A percentile compares a stretch with the other conserved stretches of the same genome.
phyloP scores from a whole-genome alignment of 768 basidiomycete species.

The Trichaptum fuscoviolaceum region DNA sequence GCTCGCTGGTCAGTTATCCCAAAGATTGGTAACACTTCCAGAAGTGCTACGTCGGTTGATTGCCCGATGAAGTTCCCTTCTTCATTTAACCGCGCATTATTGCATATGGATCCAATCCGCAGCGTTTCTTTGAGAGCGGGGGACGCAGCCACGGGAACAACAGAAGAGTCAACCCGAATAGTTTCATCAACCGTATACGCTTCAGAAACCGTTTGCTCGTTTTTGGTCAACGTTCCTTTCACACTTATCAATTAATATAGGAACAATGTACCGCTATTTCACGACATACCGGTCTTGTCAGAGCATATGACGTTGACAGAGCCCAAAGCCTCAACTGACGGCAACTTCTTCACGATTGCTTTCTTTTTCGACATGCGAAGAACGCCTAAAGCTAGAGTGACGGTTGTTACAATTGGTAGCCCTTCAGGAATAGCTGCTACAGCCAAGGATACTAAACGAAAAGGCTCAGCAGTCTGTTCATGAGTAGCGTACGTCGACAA shows the following conservation, averaged over 20 bases:
- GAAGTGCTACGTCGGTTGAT: slow-evolving; percentile 87
- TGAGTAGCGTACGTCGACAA: slow-evolving; percentile 2
- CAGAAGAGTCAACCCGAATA: slow-evolving; percentile 55
- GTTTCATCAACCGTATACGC: slow-evolving; percentile 84
- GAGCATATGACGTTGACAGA: slow-evolving; percentile 97
- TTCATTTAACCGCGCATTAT: slow-evolving; percentile 76
- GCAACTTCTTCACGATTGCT: slow-evolving; percentile 95
- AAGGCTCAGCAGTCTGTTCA: not conserved
- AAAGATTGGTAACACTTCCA: slow-evolving; percentile 71
- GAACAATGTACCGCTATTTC: not conserved
- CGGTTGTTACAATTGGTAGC: slow-evolving; percentile 93
- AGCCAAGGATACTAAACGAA: slow-evolving; percentile 76
- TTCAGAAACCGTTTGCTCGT: slow-evolving; percentile 92
- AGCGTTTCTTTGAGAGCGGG: slow-evolving; percentile 70
- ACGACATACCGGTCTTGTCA: slow-evolving; percentile 82
- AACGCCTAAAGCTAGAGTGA: slow-evolving; percentile 92
- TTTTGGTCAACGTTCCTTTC: slow-evolving; percentile 87
- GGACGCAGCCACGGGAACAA: slow-evolving; percentile 38
- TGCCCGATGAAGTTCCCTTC: slow-evolving; percentile 76
- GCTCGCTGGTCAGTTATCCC: slow-evolving; percentile 63
- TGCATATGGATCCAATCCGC: slow-evolving; percentile 84
- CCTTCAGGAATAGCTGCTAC: slow-evolving; percentile 99
- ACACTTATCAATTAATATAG: not conserved
- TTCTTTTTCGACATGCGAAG: slow-evolving; percentile 91
- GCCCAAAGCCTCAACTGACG: slow-evolving; percentile 90